Evolutionary conservation across 2,329 filamentous ascomycete genomes (phyloP).

Genomic region (Hypoxylon sp.): DNA sequence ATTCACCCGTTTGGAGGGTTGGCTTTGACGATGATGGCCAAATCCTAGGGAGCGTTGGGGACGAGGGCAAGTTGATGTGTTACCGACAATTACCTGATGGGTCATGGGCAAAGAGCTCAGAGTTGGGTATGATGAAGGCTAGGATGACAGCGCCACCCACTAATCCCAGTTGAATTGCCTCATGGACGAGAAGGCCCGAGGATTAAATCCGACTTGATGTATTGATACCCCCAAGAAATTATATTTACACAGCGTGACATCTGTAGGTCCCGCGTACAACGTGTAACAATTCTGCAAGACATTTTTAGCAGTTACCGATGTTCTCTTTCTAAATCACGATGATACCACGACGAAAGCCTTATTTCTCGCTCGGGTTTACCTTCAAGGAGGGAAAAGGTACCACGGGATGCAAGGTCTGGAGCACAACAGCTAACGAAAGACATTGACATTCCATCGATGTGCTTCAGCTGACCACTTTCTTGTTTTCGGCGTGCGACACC

Average conservation of each 20-base stretch:
- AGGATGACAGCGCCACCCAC: conserved; percentile 63
- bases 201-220: neutral
- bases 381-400: neutral
- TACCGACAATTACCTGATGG: conserved; percentile 73
- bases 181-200: neutral
- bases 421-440: neutral
- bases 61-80: conserved; percentile 77
- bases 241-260: neutral
- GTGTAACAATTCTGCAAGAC: neutral
- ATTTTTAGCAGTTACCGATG: neutral
- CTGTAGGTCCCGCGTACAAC: neutral
- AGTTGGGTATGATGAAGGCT: conserved; percentile 71
- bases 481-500: too few relatives aligned
- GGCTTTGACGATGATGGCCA: conserved; percentile 79
- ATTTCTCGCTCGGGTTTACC: neutral
- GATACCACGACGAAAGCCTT: neutral
- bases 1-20: conserved; percentile 81
- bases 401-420: neutral
- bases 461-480: neutral
- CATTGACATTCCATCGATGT: neutral
- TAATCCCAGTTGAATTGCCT: conserved; percentile 17
- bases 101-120: conserved; percentile 71
- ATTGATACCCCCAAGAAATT: conserved; percentile 15
- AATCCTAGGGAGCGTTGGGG: conserved; percentile 80
- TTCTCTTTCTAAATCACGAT: neutral